Evolutionary conservation across 148 eudicot species (phyloP).

Genomic region (Silene conica): DNA sequence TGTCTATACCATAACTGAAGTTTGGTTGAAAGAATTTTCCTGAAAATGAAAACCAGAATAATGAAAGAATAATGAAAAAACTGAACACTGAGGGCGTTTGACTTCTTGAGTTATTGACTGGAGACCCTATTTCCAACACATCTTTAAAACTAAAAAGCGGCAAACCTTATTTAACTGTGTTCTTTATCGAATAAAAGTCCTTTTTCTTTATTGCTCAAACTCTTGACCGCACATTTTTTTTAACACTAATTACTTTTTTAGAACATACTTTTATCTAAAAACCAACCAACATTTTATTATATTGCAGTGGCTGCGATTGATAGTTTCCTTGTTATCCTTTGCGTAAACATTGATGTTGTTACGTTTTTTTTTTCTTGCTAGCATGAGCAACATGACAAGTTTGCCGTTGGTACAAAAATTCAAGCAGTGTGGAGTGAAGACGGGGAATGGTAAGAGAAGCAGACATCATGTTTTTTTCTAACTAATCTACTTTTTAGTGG

Average conservation of each 20-base stretch:
- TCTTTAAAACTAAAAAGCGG: no score
- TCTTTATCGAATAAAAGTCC: background rate
- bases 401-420: slow-evolving; percentile 76
- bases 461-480: slow-evolving; percentile 9
- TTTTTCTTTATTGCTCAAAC: background rate
- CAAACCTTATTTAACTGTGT: background rate
- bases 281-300: background rate
- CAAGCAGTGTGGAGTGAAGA: slow-evolving; percentile 98
- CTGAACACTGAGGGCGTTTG: background rate
- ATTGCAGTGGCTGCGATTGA: background rate
- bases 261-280: background rate
- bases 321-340: background rate
- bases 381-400: slow-evolving; percentile 56
- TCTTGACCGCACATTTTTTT: background rate
- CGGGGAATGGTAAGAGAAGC: slow-evolving; percentile 76
- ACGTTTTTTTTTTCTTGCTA: slow-evolving; percentile 23
- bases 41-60: background rate
- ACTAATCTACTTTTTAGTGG: slow-evolving; percentile 7
- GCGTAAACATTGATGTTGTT: background rate
- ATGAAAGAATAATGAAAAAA: background rate
- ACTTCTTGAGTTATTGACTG: background rate
- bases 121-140: background rate
- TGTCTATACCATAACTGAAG: background rate
- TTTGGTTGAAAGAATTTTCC: background rate
- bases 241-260: background rate